Evolutionary conservation across 345 rosid genomes (phyloP).

Genomic region (Aquilaria sinensis): DNA sequence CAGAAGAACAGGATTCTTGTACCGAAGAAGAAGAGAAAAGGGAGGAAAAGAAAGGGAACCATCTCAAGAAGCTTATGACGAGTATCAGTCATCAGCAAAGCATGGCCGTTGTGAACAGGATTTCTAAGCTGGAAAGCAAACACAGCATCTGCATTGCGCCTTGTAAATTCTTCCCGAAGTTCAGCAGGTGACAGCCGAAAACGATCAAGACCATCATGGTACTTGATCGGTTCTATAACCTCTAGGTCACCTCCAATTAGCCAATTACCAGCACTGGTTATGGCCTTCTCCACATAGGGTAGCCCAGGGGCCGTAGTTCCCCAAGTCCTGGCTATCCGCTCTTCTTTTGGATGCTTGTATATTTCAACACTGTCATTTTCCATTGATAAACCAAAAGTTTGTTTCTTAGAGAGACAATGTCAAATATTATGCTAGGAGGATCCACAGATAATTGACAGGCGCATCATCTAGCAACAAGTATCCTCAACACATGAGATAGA

Average conservation of each 20-base stretch:
- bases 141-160: conserved; percentile 92
- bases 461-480: too few species aligned
- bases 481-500: too few species aligned
- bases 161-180: conserved; percentile 69
- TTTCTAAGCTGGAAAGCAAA: conserved; percentile 99
- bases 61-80: conserved; percentile 85
- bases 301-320: conserved; percentile 93
- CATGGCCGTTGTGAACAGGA: conserved; percentile 98
- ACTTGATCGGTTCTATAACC: conserved; percentile 84
- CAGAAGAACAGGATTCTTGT: conserved; percentile 84
- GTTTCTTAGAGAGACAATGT: too few species aligned
- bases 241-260: conserved; percentile 91
- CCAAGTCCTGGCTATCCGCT: conserved; percentile 95
- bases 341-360: conserved; percentile 96
- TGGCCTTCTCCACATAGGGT: conserved; percentile 79
- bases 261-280: conserved; percentile 81
- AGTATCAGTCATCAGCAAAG: conserved; percentile 94
- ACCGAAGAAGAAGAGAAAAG: too few species aligned
- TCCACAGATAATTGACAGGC: too few species aligned
- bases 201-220: conserved; percentile 83
- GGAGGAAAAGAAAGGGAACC: too few species aligned
- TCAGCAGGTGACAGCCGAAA: conserved; percentile 84
- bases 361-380: conserved; percentile 67
- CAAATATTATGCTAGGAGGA: too few species aligned
- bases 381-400: conserved; percentile 7